These are phyloP conservation scores for Podosphaera fusca DNA, from an alignment of 2,329 filamentous ascomycete species.

Conservation along the genomic window DNA sequence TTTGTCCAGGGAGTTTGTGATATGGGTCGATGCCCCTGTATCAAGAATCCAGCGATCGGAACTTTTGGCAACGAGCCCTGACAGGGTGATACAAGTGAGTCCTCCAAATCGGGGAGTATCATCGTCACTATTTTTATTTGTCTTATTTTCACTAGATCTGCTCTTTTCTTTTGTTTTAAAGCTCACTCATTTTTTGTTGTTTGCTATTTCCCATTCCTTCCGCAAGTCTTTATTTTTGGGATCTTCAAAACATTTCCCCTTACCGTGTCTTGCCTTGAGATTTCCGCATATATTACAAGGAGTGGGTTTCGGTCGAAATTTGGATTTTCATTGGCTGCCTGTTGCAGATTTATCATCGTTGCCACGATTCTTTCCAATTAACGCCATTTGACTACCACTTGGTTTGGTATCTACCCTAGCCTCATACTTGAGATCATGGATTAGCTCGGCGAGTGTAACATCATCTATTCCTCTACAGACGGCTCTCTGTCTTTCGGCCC, in stretches of 20 bases:
- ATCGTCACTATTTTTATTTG: not conserved
- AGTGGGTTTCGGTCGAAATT: not conserved
- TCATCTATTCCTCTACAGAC: not conserved
- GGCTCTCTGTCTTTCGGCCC: not conserved
- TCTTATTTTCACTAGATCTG: not conserved
- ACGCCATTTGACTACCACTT: constrained; percentile 1
- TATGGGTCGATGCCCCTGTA: not conserved
- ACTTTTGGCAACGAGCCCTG: not conserved
- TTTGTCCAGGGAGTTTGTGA: not conserved
- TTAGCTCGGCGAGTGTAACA: not conserved
- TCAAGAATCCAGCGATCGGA: not conserved
- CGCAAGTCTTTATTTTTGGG: not conserved
- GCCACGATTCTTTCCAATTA: not conserved
- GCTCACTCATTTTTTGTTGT: not conserved
- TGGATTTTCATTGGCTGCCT: not conserved
- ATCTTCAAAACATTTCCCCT: constrained; percentile 1
- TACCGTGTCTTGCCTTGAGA: not conserved
- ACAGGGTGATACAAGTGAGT: not conserved
- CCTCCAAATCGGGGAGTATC: not conserved
- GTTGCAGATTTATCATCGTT: not conserved
- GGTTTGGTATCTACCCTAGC: not conserved
- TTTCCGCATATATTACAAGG: not conserved
- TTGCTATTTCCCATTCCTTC: not conserved
- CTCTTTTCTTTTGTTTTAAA: not conserved
- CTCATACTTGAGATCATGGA: not conserved